Percentiles rank a stretch among this genome's conserved stretches.
phyloP scores from a whole-genome alignment of 2,329 filamentous ascomycete species.

The Neocatenulostroma microsporum region DNA sequence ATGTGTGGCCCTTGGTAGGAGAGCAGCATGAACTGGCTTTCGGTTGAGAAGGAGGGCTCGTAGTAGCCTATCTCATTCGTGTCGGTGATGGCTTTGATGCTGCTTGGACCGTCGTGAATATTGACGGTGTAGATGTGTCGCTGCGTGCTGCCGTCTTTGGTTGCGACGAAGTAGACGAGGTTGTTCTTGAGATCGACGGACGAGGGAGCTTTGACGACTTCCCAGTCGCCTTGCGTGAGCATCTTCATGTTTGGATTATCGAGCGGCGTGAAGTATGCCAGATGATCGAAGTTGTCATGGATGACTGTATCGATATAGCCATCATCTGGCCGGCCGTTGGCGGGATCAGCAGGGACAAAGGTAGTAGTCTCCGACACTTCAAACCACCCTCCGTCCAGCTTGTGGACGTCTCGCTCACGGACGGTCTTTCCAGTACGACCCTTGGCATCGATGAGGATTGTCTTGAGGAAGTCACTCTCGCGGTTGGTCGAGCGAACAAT shows the following conservation, averaged over 20 bases:
- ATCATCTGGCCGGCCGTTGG: constrained; percentile 62
- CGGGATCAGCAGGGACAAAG: constrained; percentile 76
- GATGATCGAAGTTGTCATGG: constrained; percentile 76
- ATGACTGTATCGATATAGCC: constrained; percentile 92
- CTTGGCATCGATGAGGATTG: constrained; percentile 74
- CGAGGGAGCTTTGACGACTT: constrained; percentile 78
- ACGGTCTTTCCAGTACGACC: constrained; percentile 68
- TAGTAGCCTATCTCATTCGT: constrained; percentile 69
- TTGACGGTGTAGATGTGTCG: constrained; percentile 87
- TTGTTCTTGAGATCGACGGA: constrained; percentile 78
- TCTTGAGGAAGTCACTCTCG: constrained; percentile 82
- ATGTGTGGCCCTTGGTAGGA: constrained; percentile 76
- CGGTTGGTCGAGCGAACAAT: constrained; percentile 89
- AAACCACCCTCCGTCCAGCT: constrained; percentile 94
- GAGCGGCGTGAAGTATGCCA: constrained; percentile 86
- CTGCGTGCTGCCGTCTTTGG: constrained; percentile 80
- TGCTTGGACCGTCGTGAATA: constrained; percentile 59
- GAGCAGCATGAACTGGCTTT: constrained; percentile 72
- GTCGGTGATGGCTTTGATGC: constrained; percentile 66
- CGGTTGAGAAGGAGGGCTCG: constrained; percentile 71
- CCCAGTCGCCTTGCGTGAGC: constrained; percentile 85
- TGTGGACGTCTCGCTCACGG: constrained; percentile 67
- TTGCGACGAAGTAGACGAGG: constrained; percentile 81
- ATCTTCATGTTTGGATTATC: constrained; percentile 74
- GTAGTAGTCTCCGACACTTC: constrained; percentile 81